Percentiles rank a stretch among this genome's conserved stretches.
phyloP scores from a whole-genome alignment of 345 rosid genomes.

The Moricandia moricandioides region DNA sequence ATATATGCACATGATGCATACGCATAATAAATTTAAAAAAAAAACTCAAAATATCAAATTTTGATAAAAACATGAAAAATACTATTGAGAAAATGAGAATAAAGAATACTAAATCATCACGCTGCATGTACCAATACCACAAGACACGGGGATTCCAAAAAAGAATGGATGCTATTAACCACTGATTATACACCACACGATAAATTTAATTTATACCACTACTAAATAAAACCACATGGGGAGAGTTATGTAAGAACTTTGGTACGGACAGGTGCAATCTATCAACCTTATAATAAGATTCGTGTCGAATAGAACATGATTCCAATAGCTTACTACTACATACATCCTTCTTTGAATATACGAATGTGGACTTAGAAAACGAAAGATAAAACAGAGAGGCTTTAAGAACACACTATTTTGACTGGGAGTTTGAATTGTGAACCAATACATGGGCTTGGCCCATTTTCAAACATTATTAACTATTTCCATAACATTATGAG shows the following conservation, averaged over 20 bases:
- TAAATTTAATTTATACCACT: background rate
- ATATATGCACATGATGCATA: constrained; percentile 18
- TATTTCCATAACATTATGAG: background rate
- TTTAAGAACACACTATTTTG: background rate
- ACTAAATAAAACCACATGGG: background rate
- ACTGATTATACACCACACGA: constrained; percentile 24
- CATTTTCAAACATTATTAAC: background rate
- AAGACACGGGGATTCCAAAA: constrained; percentile 15
- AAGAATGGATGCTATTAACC: constrained; percentile 32
- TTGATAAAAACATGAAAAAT: background rate
- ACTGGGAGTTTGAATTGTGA: background rate
- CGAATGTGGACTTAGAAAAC: background rate
- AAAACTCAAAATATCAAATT: background rate
- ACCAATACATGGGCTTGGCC: background rate
- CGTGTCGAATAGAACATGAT: constrained; percentile 4
- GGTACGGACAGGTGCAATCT: background rate
- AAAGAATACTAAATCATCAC: constrained; percentile 15
- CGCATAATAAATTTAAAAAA: background rate
- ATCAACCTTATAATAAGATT: background rate
- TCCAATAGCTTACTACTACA: background rate
- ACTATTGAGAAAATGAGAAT: constrained; percentile 15
- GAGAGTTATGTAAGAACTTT: background rate
- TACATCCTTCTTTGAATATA: background rate
- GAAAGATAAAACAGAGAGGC: background rate
- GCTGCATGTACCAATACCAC: constrained; percentile 14